Evolutionary conservation across 1,284 basidiomycete species (phyloP), one percentile per base, ranked within the genome.

Genomic region (Microbotryum intermedium): DNA sequence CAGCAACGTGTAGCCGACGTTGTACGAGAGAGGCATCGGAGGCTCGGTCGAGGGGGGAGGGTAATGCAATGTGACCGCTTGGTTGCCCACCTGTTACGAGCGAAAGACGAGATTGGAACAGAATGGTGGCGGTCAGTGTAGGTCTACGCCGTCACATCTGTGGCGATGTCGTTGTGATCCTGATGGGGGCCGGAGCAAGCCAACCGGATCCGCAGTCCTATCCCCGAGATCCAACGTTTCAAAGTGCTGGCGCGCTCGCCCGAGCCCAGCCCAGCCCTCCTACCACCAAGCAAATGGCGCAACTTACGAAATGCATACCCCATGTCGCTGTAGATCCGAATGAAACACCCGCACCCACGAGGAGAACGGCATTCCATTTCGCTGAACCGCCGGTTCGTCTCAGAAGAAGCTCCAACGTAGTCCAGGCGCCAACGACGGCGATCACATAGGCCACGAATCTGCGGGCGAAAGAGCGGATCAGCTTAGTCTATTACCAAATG

Each of bases 241-340:
- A 4, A 18, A 18, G 34, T 39, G 34, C 16, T 39, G 13, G 2
- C 10, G 11, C 34, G 34, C 34, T 39, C 34, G 11, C 34, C 16
- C 16, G 11, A 11, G 34, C 34, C 11, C 2, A n/a, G n/a, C n/a
- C n/a, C 2, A 39, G 34, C 34, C 4, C 5, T 16, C 34, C 10
- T 16, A 39, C 18, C 34, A 39, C 11, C 6, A 6, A 39, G 3
- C 11, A 7, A 1, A 9, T 18, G 34, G 39, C 10, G 18, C 23
- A 25, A 46, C 64, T 42, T 16, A 69, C 65, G 21, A 66, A 66
- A 48, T 64, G 65, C 62, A 68, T 62, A 25, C 60, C 67, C 55
- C 77, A 78, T 9, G 76, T 76, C 23, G 76, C 76, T 4, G 77
- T 76, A 6, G 73, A 71, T 11, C 77, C 77, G 56, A 78, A 78